A percentile compares a stretch with the other conserved stretches of the same genome.
phyloP scores from a whole-genome alignment of 1,284 basidiomycete genomes.

The Dichomitus squalens region DNA sequence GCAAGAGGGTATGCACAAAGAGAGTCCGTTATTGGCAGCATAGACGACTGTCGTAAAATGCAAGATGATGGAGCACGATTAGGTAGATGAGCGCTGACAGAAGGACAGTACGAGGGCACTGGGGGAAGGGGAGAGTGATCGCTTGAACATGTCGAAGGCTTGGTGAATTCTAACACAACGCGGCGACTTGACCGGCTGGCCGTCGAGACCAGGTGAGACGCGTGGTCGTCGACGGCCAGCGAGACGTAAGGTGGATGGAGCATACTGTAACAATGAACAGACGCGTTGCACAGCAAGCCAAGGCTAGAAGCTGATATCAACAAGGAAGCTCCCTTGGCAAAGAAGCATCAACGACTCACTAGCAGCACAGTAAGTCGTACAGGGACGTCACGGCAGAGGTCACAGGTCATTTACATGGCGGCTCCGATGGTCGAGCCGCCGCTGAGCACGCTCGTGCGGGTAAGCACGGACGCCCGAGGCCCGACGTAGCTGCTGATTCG shows the following conservation, averaged over 20 bases:
- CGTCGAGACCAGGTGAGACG: constrained; percentile 16
- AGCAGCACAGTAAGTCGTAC: not conserved
- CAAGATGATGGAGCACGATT: not conserved
- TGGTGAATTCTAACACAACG: not conserved
- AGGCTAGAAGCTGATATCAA: not conserved
- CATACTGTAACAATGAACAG: constrained; percentile 12
- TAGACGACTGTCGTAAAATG: not conserved
- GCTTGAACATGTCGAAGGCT: not conserved
- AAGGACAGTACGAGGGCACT: not conserved
- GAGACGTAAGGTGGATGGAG: constrained; percentile 4
- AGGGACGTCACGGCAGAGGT: not conserved
- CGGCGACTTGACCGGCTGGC: constrained; percentile 9
- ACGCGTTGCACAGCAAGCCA: constrained; percentile 2
- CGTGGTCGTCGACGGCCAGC: constrained; percentile 15
- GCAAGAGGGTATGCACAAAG: not conserved
- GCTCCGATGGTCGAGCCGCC: constrained; percentile 13
- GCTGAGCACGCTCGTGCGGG: constrained; percentile 15
- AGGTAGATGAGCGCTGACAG: not conserved
- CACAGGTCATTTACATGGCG: constrained; percentile 7
- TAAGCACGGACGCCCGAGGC: constrained; percentile 2
- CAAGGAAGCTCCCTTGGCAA: not conserved
- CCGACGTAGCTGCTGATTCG: constrained; percentile 44
- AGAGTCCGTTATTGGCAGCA: not conserved
- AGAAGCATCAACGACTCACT: constrained; percentile 1
- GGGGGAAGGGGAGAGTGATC: not conserved